A percentile compares a stretch with the other conserved stretches of the same genome.
Evolutionary conservation across 805 yeast genomes (phyloP).

Genomic region (Yamadazyma takamatsuzukensis): DNA sequence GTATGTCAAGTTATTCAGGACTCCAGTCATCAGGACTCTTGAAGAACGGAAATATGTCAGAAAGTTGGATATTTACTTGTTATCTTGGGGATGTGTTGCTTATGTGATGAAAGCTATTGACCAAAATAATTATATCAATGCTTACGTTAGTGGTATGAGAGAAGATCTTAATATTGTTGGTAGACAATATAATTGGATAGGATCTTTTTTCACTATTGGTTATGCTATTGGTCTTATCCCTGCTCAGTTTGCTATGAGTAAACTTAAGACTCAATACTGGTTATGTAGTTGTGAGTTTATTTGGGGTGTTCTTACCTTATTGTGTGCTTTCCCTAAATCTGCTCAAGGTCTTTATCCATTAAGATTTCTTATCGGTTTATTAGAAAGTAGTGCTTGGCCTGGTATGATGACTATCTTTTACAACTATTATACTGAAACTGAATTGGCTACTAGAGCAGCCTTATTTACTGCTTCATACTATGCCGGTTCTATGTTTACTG

Average conservation of each 20-base stretch:
- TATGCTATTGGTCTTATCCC: constrained; percentile 21
- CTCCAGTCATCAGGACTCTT: constrained; percentile 2
- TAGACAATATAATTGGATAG: constrained; percentile 22
- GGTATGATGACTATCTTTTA: constrained; percentile 51
- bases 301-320: constrained; percentile 16
- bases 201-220: constrained; percentile 52
- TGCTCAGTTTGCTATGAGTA: constrained; percentile 15
- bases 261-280: constrained; percentile 16
- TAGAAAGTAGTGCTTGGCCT: constrained; percentile 52
- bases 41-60: constrained; percentile 7
- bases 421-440: constrained; percentile 21
- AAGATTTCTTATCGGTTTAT: constrained; percentile 39
- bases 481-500: constrained; percentile 25
- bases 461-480: constrained; percentile 25
- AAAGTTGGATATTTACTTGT: constrained; percentile 7
- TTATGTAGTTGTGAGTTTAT: constrained; percentile 14
- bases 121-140: constrained; percentile 51
- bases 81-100: constrained; percentile 7
- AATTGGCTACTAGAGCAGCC: constrained; percentile 24
- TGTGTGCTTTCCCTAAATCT: neutral
- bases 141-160: constrained; percentile 33
- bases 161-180: constrained; percentile 25
- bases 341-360: constrained; percentile 10
- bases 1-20: constrained; percentile 1
- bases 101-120: constrained; percentile 11